Evolutionary conservation across 192 early-diverging fungal genomes (phyloP).

Genomic region (Helicostylum pulchrum): DNA sequence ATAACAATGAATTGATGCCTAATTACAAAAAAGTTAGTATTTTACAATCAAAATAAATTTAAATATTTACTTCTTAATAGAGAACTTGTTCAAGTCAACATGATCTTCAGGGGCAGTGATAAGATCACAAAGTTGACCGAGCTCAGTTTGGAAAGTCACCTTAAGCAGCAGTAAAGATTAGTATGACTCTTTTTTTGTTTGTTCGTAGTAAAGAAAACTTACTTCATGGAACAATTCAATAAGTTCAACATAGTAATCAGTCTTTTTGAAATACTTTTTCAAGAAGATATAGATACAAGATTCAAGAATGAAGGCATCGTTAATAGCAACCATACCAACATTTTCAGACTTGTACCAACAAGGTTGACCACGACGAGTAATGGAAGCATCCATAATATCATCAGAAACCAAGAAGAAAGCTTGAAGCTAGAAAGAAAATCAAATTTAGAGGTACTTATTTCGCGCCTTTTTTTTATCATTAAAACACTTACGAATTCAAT

Average conservation of each 20-base stretch:
- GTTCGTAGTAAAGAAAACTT: not conserved
- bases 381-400: slow-evolving; percentile 97
- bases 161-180: slow-evolving; percentile 4
- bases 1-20: slow-evolving; percentile 90
- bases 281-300: slow-evolving; percentile 88
- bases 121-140: slow-evolving; percentile 96
- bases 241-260: slow-evolving; percentile 86
- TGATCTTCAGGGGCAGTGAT: slow-evolving; percentile 97
- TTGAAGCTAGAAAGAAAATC: slow-evolving; percentile 70
- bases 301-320: slow-evolving; percentile 94
- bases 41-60: not conserved
- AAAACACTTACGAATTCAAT: slow-evolving; percentile 75
- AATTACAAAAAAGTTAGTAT: not conserved
- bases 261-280: slow-evolving; percentile 88
- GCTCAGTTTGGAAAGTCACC: slow-evolving; percentile 93
- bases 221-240: slow-evolving; percentile 93
- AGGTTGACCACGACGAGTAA: slow-evolving; percentile 93
- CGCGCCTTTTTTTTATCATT: not conserved
- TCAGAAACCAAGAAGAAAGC: slow-evolving; percentile 97
- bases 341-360: slow-evolving; percentile 91
- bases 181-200: not conserved
- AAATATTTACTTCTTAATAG: slow-evolving; percentile 73
- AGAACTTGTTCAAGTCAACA: slow-evolving; percentile 89
- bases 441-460: not conserved
- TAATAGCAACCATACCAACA: slow-evolving; percentile 91